A percentile compares a stretch with the other conserved stretches of the same genome.
Conservation (phyloP, 108 stramenopile species). For the Cyclotella baltica region DNA sequence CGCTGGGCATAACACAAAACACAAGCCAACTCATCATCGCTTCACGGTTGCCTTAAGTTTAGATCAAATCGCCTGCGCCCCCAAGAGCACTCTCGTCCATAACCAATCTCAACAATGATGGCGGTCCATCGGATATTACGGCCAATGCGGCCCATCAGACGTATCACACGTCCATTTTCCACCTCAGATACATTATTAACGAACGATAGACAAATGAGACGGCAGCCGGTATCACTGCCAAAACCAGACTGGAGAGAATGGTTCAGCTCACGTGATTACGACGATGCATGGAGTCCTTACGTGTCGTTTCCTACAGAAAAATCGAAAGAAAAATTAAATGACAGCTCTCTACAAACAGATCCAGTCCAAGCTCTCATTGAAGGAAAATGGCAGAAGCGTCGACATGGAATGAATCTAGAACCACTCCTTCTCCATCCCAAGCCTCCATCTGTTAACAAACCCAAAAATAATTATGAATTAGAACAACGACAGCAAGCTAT, state of each 20-base stretch:
- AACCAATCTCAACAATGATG: no score
- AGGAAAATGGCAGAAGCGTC: conserved; percentile 33
- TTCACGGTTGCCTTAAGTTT: no score
- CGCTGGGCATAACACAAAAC: no score
- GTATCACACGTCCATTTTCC: not conserved
- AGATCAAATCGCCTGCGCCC: no score
- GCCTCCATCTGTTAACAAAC: not conserved
- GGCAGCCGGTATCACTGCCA: not conserved
- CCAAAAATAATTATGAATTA: not conserved
- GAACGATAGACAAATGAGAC: not conserved
- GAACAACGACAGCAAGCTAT: no score
- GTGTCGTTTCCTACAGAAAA: not conserved
- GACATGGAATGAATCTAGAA: conserved; percentile 50
- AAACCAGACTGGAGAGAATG: conserved; percentile 38
- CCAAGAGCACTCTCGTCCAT: no score
- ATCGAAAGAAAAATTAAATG: not conserved
- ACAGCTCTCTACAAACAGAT: not conserved
- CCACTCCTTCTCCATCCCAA: conserved; percentile 14
- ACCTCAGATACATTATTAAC: not conserved
- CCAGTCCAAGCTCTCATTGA: conserved; percentile 2
- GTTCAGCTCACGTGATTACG: conserved; percentile 41
- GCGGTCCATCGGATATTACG: no score
- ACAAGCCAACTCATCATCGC: no score
- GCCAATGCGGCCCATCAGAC: no score
- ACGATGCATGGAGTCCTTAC: conserved; percentile 51